A percentile compares a stretch with the other conserved stretches of the same genome.
Evolutionary conservation across 1,139 yeast species (phyloP).

Genomic region (Kodamaea sp.): DNA sequence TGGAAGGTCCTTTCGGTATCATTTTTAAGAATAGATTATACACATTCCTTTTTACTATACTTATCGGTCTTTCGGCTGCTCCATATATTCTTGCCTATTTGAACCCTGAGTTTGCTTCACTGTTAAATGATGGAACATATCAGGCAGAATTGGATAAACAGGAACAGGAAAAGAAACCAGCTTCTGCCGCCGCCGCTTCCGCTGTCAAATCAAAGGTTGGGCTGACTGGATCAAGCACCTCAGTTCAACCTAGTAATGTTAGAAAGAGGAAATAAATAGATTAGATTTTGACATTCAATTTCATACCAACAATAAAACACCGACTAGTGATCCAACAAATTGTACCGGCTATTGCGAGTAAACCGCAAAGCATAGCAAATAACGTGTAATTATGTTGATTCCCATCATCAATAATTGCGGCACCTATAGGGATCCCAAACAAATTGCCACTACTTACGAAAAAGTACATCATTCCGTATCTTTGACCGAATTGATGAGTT

Average conservation of each 20-base stretch:
- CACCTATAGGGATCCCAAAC: slow-evolving; percentile 44
- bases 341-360: slow-evolving; percentile 27
- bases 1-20: slow-evolving; percentile 44
- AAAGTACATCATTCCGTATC: slow-evolving; percentile 39
- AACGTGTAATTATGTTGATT: slow-evolving; percentile 27
- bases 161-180: neutral
- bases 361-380: slow-evolving; percentile 37
- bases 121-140: slow-evolving; percentile 22
- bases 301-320: slow-evolving; percentile 30
- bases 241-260: neutral
- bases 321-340: slow-evolving; percentile 34
- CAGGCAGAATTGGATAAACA: slow-evolving; percentile 7
- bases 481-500: slow-evolving; percentile 37
- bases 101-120: slow-evolving; percentile 39
- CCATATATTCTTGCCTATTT: slow-evolving; percentile 32
- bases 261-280: slow-evolving; percentile 1
- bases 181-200: neutral
- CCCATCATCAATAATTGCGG: slow-evolving; percentile 38
- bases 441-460: slow-evolving; percentile 40
- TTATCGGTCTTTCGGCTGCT: slow-evolving; percentile 30
- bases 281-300: slow-evolving; percentile 30
- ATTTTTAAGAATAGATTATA: slow-evolving; percentile 37
- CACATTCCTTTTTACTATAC: slow-evolving; percentile 30
- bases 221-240: neutral
- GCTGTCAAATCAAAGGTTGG: neutral